Evolutionary conservation across 2,329 filamentous ascomycete genomes (phyloP).

Genomic region (Myriosclerotinia duriaeana): DNA sequence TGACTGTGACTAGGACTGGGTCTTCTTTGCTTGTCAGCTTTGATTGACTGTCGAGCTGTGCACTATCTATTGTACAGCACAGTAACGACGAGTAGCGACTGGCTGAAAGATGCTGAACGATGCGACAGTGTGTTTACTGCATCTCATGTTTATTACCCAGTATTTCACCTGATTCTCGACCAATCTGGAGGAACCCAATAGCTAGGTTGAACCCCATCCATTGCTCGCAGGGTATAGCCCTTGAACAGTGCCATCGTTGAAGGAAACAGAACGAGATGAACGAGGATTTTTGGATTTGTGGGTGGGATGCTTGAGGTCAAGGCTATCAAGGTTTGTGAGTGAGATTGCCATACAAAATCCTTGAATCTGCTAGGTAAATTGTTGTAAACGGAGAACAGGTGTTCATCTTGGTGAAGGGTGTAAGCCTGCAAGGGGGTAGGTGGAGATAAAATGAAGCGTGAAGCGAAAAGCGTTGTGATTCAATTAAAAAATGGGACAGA

Average conservation of each 20-base stretch:
- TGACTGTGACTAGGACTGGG: neutral
- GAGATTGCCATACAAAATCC: neutral
- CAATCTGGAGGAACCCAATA: conserved; percentile 20
- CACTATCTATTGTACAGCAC: neutral
- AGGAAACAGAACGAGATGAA: neutral
- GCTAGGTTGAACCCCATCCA: conserved; percentile 18
- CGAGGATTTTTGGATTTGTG: neutral
- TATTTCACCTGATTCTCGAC: conserved; percentile 10
- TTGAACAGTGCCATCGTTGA: conserved; percentile 22
- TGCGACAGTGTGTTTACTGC: conserved; percentile 3
- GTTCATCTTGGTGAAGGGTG: too few species aligned
- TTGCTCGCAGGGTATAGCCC: conserved; percentile 1
- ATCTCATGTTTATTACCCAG: neutral
- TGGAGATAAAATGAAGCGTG: neutral
- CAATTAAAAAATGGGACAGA: neutral
- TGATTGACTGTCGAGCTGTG: conserved; percentile 15
- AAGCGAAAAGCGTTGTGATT: neutral
- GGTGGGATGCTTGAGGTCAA: neutral
- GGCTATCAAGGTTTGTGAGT: neutral
- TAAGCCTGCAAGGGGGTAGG: too few species aligned
- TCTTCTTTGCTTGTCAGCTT: conserved; percentile 1
- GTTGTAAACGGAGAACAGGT: too few species aligned
- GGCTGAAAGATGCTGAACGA: neutral
- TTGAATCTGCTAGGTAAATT: too few species aligned
- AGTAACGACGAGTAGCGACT: neutral